Base-by-base conservation (phyloP, 495 filamentous ascomycete species). In the Trichoderma parareesei region DNA sequence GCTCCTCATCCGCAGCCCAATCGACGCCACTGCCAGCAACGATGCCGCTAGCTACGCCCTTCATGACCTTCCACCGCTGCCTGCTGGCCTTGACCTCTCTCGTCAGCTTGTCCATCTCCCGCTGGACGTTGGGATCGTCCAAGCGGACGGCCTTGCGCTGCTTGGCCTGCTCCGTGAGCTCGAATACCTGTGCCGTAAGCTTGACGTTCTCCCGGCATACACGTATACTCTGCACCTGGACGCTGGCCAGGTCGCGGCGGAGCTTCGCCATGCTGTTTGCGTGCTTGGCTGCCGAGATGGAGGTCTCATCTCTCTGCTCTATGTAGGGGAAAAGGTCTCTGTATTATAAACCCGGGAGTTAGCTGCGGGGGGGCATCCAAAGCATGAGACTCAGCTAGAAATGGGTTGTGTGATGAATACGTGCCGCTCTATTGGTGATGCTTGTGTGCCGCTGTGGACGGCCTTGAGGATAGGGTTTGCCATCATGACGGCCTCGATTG, bases 11-110 rank as follows among this genome's bases (percentile, higher is more conserved):
- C 59, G 84, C 78, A 27, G 83, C 85, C 92, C 92, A 97, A 68
- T 96, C 84, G 42, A 94, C 76, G 53, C 92, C 92, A 72, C 92
- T 96, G 7, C 88, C 90, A 33, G 88, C 90, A 41, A 97, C 82
- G 44, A 90, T 80, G 4, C 85, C 90, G 64, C 87, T 88, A 13
- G 87, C 81, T 37, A 90, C 82, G 46, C 82, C 87, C 75, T 93
- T 92, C 76, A 93, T 84, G 44, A 85, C 82, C 62, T 85, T 85
- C 87, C 88, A 90, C 68, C 78, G 76, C 55, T 85, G 82, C 67
- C 82, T 82, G 66, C 82, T 84, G 16, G 74, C 75, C 67, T 79
- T 82, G 46, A 87, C 71, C 37, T 87, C 79, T 16, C 69, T 72
- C 64, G 90, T 85, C 11, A 87, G 71, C n/a, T 69, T 73, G 20